Evolutionary conservation across 1,139 yeast genomes (phyloP).

Genomic region (Nakaseomyces glabratus): DNA sequence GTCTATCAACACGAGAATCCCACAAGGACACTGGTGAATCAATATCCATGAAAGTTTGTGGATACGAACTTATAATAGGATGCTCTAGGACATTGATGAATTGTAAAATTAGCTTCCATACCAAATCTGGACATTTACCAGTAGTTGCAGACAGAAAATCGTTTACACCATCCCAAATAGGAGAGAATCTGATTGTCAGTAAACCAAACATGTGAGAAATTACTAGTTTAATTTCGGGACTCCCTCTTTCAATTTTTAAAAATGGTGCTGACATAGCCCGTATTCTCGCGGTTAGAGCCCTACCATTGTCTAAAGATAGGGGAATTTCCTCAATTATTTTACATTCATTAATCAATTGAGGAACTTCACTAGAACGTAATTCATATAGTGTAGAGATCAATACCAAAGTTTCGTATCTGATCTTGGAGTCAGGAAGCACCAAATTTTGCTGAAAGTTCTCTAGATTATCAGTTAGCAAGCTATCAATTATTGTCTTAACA

Average conservation of each 20-base stretch:
- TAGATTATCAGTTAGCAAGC: slow-evolving; percentile 4
- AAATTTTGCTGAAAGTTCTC: slow-evolving; percentile 33
- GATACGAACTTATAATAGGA: slow-evolving; percentile 15
- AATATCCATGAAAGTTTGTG: slow-evolving; percentile 13
- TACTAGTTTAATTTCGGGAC: slow-evolving; percentile 37
- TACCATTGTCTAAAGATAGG: slow-evolving; percentile 53
- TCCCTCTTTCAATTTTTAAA: slow-evolving; percentile 30
- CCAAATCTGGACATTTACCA: slow-evolving; percentile 36
- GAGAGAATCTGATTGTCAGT: slow-evolving; percentile 68
- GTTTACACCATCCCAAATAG: slow-evolving; percentile 70
- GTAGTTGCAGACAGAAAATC: slow-evolving; percentile 48
- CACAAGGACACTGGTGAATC: slow-evolving; percentile 19
- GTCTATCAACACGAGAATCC: slow-evolving; percentile 32
- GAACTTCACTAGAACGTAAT: slow-evolving; percentile 29
- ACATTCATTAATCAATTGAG: slow-evolving; percentile 37
- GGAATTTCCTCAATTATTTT: slow-evolving; percentile 64
- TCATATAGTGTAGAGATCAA: slow-evolving; percentile 33
- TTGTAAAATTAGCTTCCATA: slow-evolving; percentile 49
- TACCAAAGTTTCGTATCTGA: slow-evolving; percentile 41
- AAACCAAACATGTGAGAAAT: slow-evolving; percentile 63
- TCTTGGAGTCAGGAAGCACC: slow-evolving; percentile 38
- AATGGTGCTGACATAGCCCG: slow-evolving; percentile 51
- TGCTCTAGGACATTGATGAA: slow-evolving; percentile 31
- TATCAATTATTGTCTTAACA: neutral
- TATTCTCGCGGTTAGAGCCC: slow-evolving; percentile 66